Conservation (phyloP, 306 rosid species). For the Sicyos edulis region DNA sequence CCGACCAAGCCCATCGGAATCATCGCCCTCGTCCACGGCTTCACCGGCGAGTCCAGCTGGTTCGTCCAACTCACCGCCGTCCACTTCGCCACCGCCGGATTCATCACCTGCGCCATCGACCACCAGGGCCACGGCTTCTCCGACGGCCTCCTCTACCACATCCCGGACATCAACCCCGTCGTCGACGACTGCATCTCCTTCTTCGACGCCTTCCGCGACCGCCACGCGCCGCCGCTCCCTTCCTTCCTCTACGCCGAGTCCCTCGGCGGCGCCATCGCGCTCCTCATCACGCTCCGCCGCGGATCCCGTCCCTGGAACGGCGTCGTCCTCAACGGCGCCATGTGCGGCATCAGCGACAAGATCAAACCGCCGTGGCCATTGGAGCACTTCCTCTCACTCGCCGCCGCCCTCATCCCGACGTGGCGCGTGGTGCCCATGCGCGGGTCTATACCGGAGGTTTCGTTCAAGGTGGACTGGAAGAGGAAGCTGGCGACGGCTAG, state of each 20-base stretch:
- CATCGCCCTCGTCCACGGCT: conserved; percentile 81
- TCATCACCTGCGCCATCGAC: conserved; percentile 84
- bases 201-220: conserved; percentile 58
- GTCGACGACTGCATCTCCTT: conserved; percentile 72
- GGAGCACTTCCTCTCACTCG: conserved; percentile 67
- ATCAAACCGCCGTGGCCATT: conserved; percentile 98
- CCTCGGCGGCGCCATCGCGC: conserved; percentile 91
- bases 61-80: conserved; percentile 82
- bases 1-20: conserved; percentile 42
- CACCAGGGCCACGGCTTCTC: conserved; percentile 99
- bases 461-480: conserved; percentile 82
- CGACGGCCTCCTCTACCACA: conserved; percentile 75
- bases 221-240: conserved; percentile 49
- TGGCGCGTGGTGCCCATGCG: conserved; percentile 96
- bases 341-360: conserved; percentile 91
- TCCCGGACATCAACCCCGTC: conserved; percentile 83
- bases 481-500: conserved; percentile 72
- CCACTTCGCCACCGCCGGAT: conserved; percentile 63
- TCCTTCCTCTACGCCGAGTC: conserved; percentile 83
- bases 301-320: conserved; percentile 47
- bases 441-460: conserved; percentile 65
- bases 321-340: conserved; percentile 75
- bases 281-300: conserved; percentile 58
- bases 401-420: conserved; percentile 64
- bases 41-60: conserved; percentile 96